Percentiles rank a stretch among this genome's conserved stretches.
These are phyloP conservation scores for Fusarium abutilonis DNA, from an alignment of 2,329 filamentous ascomycete species.

Conservation along the genomic window DNA sequence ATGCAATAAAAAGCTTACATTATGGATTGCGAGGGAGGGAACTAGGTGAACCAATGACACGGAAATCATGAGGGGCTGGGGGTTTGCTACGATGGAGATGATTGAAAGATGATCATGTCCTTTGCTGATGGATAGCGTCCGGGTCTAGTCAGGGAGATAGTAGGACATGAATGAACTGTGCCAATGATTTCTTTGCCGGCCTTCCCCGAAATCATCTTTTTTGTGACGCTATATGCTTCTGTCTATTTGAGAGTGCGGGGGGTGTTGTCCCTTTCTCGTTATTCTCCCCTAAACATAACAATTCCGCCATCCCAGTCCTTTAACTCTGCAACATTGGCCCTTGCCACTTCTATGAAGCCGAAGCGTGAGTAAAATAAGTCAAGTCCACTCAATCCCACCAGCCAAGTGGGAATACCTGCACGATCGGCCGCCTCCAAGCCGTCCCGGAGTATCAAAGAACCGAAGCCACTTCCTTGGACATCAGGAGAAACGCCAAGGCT, in stretches of 20 bases:
- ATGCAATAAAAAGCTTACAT: conserved; percentile 9
- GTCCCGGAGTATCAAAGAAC: conserved; percentile 46
- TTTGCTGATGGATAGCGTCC: conserved; percentile 14
- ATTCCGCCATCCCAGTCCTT: conserved; percentile 50
- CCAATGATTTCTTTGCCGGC: neutral
- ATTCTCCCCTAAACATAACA: conserved; percentile 52
- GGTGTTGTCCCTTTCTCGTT: neutral
- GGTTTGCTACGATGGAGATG: conserved; percentile 17
- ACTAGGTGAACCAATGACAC: conserved; percentile 13
- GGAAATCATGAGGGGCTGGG: conserved; percentile 9
- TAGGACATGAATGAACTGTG: conserved; percentile 10
- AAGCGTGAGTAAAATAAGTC: conserved; percentile 49
- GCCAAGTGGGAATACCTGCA: conserved; percentile 47
- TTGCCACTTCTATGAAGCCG: conserved; percentile 50
- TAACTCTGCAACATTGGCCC: conserved; percentile 51
- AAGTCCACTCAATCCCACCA: conserved; percentile 47
- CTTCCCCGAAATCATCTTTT: neutral
- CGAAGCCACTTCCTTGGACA: conserved; percentile 48
- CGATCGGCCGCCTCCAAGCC: conserved; percentile 46
- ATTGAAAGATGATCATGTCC: conserved; percentile 17
- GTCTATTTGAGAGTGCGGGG: neutral
- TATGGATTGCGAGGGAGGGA: conserved; percentile 4
- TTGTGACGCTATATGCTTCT: neutral
- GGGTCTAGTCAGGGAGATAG: conserved; percentile 4
- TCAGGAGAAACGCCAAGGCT: conserved; percentile 48